Evolutionary conservation across 2,329 filamentous ascomycete genomes (phyloP).

Genomic region (Taxawa tesnikishii): DNA sequence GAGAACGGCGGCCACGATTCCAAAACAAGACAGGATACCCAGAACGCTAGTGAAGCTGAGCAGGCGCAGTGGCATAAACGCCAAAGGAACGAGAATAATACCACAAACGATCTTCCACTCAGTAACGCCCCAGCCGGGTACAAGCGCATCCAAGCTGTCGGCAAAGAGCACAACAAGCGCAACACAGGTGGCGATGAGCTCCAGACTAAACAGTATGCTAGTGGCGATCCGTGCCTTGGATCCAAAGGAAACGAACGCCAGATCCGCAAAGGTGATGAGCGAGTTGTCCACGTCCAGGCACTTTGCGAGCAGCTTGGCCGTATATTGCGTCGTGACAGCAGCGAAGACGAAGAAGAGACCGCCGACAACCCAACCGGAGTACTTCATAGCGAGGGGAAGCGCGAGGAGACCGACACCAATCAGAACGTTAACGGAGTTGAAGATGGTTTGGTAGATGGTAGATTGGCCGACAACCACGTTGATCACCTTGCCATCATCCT

Average conservation of each 20-base stretch:
- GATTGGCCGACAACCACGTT: constrained; percentile 82
- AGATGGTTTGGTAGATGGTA: constrained; percentile 89
- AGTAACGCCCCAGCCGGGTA: constrained; percentile 56
- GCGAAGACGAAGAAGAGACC: constrained; percentile 61
- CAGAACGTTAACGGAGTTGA: constrained; percentile 90
- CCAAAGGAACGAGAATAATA: constrained; percentile 64
- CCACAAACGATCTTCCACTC: constrained; percentile 82
- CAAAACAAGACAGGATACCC: constrained; percentile 81
- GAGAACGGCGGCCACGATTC: constrained; percentile 74
- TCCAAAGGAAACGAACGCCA: constrained; percentile 86
- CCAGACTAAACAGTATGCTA: constrained; percentile 76
- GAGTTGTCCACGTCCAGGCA: constrained; percentile 78
- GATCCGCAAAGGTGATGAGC: constrained; percentile 86
- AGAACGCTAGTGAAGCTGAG: constrained; percentile 85
- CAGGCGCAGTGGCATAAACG: constrained; percentile 70
- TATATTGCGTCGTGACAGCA: constrained; percentile 70
- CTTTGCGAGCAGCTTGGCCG: constrained; percentile 70
- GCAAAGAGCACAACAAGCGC: constrained; percentile 87
- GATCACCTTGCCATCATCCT: constrained; percentile 70
- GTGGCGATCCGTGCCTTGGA: constrained; percentile 67
- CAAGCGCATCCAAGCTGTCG: constrained; percentile 72
- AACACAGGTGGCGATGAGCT: constrained; percentile 78
- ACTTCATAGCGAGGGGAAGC: constrained; percentile 74
- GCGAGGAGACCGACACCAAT: constrained; percentile 85
- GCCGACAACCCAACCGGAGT: constrained; percentile 80